Conservation (phyloP, 371 early-diverging fungal genomes). For the Mortierella sp. region DNA sequence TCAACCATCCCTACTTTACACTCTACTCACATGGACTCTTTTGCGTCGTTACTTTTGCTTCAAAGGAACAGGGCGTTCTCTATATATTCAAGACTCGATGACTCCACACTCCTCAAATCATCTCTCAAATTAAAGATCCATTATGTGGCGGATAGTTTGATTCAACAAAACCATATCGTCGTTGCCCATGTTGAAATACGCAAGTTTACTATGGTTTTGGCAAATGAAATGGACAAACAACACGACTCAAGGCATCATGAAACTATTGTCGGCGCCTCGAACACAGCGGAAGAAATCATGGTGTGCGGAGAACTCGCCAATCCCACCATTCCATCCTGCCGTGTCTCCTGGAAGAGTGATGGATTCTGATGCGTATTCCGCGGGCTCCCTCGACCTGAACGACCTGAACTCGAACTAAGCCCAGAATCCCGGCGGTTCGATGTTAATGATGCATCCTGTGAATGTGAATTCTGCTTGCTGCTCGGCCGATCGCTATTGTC, state of each 20-base stretch:
- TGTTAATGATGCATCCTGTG: background rate
- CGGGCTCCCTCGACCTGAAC: too few species aligned
- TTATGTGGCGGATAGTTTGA: too few species aligned
- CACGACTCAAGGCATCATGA: background rate
- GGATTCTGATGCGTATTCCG: too few species aligned
- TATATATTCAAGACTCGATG: too few species aligned
- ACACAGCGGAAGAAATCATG: conserved; percentile 1
- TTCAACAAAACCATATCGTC: too few species aligned
- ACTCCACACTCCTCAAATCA: background rate
- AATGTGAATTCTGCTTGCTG: background rate
- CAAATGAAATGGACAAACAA: background rate
- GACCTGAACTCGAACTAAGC: too few species aligned
- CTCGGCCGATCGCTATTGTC: background rate
- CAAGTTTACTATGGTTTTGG: too few species aligned
- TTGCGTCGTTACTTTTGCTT: background rate
- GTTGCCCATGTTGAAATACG: too few species aligned
- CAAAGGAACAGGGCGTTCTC: background rate
- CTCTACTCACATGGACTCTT: background rate
- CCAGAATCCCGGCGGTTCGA: conserved; percentile 6
- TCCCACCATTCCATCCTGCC: background rate
- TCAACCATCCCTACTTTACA: background rate
- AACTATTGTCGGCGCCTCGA: background rate
- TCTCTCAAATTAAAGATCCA: background rate
- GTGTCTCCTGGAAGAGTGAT: too few species aligned
- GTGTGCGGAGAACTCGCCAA: background rate